phyloP scores from a whole-genome alignment of 23 red algal genomes.

The Chondrus crispus region DNA sequence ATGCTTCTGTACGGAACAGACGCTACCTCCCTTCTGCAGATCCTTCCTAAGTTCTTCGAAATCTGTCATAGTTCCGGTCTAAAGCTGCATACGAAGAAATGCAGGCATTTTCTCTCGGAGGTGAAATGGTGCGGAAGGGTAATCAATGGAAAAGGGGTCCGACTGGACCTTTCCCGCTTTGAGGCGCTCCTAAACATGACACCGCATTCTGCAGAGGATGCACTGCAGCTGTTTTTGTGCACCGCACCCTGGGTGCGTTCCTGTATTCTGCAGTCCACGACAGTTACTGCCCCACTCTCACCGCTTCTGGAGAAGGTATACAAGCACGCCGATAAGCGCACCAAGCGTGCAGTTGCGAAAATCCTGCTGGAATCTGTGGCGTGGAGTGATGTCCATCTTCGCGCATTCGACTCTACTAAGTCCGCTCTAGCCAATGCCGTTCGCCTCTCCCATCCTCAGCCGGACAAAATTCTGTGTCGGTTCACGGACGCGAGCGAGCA shows the following conservation, averaged over 20 bases:
- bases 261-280: not conserved
- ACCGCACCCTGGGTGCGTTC: not conserved
- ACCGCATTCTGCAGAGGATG: not conserved
- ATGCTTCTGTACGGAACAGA: not conserved
- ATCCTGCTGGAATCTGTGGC: not conserved
- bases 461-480: not conserved
- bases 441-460: not conserved
- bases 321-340: not conserved
- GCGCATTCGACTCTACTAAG: not conserved
- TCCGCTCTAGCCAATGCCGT: not conserved
- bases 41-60: not conserved
- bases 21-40: not conserved
- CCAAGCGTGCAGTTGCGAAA: slow-evolving; percentile 4
- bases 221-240: not conserved
- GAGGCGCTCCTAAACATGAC: not conserved
- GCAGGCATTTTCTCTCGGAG: not conserved
- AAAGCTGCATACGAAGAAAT: not conserved
- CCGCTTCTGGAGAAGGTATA: not conserved
- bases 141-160: not conserved
- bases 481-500: not conserved
- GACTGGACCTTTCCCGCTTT: not conserved
- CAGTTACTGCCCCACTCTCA: not conserved
- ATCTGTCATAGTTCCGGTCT: not conserved
- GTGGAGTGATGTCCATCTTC: not conserved
- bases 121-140: not conserved